Conservation (phyloP, 306 rosid genomes). For the Potentilla sterilis region DNA sequence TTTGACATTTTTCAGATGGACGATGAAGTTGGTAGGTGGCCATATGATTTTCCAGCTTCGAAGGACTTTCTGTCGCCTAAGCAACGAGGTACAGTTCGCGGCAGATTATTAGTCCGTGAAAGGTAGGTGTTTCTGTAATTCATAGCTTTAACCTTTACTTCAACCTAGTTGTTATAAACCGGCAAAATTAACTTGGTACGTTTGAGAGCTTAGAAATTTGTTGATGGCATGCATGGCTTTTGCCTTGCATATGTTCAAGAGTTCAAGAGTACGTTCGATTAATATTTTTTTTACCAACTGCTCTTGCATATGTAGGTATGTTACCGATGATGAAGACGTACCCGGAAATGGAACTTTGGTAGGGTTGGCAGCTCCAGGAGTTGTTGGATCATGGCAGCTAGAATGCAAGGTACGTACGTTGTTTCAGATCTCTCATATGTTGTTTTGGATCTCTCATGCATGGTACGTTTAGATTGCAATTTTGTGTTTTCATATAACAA, state of each 20-base stretch:
- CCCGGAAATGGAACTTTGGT: constrained; percentile 66
- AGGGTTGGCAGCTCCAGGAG: constrained; percentile 85
- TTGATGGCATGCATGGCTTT: too few species aligned
- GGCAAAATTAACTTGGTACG: neutral
- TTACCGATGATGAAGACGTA: constrained; percentile 31
- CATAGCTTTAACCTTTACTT: neutral
- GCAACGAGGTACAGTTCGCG: constrained; percentile 65
- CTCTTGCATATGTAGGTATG: constrained; percentile 33
- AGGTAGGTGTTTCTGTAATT: constrained; percentile 30
- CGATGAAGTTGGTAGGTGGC: constrained; percentile 79
- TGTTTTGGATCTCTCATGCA: neutral
- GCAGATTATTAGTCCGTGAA: constrained; percentile 63
- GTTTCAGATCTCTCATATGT: neutral
- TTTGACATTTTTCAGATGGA: constrained; percentile 48
- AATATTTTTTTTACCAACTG: too few species aligned
- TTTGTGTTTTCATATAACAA: neutral
- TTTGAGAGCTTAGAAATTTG: too few species aligned
- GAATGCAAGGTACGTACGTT: constrained; percentile 42
- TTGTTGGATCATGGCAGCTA: constrained; percentile 87
- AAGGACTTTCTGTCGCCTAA: constrained; percentile 50
- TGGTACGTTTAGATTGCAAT: neutral
- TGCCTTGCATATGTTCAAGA: too few species aligned
- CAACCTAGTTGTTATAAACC: neutral
- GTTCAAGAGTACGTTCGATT: too few species aligned
- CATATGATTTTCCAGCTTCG: constrained; percentile 73